Conservation (phyloP, 192 early-diverging fungal species). For the Entomortierella parvispora region DNA sequence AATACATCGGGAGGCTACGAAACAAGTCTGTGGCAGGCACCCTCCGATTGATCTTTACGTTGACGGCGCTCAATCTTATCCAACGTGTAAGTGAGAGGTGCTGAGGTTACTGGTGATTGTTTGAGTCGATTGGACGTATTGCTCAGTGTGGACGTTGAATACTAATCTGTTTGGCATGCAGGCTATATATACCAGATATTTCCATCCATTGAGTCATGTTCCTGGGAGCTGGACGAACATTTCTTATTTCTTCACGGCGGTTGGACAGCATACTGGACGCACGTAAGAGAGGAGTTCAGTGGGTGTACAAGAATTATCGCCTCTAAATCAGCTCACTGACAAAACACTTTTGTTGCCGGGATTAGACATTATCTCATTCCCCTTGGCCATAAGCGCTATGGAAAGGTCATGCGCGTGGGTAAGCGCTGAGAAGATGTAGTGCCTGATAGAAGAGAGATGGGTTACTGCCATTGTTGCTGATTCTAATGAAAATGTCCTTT, state of each 20-base stretch:
- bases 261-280: constrained; percentile 13
- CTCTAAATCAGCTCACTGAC: background rate
- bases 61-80: no score
- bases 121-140: no score
- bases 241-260: constrained; percentile 18
- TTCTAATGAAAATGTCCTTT: background rate
- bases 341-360: background rate
- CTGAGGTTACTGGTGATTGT: no score
- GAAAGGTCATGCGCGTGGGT: constrained; percentile 32
- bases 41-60: no score
- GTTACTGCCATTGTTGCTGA: background rate
- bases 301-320: background rate
- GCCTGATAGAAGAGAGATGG: no score
- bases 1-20: no score
- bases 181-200: constrained; percentile 19
- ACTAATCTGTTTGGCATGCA: background rate
- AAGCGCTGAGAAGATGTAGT: background rate
- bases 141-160: no score
- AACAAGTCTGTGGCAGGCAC: no score
- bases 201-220: constrained; percentile 34
- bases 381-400: constrained; percentile 9
- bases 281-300: background rate
- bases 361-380: constrained; percentile 32
- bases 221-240: constrained; percentile 4
- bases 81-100: no score